Percentiles rank a stretch among this genome's conserved stretches.
Conservation (phyloP, 495 filamentous ascomycete species). For the Neurospora sp. region DNA sequence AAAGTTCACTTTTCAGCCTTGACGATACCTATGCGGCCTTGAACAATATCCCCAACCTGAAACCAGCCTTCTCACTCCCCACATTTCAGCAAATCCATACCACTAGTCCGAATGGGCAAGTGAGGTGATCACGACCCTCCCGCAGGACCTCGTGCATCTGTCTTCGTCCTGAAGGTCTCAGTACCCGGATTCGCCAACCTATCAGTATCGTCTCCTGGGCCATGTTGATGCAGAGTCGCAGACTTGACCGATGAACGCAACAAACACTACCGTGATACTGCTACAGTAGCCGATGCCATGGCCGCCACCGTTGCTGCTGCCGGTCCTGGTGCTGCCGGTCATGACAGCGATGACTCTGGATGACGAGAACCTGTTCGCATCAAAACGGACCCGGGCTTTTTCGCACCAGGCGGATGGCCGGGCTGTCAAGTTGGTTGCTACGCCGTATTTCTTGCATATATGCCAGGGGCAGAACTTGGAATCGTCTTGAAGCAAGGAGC, state of each 20-base stretch:
- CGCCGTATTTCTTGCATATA: background rate
- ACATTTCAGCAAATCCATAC: background rate
- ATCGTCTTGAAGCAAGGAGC: background rate
- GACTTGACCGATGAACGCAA: background rate
- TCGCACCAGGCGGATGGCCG: background rate
- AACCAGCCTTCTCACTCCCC: background rate
- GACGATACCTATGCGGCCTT: background rate
- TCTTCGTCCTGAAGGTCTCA: background rate
- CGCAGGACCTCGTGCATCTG: background rate
- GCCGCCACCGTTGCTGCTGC: background rate
- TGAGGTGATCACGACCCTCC: background rate
- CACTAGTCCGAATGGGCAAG: background rate
- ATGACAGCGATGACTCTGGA: background rate
- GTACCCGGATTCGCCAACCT: background rate
- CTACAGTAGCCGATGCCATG: background rate
- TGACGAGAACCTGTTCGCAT: conserved; percentile 9
- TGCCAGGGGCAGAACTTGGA: background rate
- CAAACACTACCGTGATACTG: background rate
- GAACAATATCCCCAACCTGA: background rate
- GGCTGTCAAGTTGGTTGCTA: background rate
- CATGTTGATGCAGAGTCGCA: background rate
- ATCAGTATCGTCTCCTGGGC: background rate
- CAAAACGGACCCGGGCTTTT: background rate
- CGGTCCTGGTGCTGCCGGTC: background rate
- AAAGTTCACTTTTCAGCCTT: background rate